Evolutionary conservation across 495 filamentous ascomycete genomes (phyloP), one percentile per base, ranked within the genome.

Genomic region (Bathelium albidoporum): DNA sequence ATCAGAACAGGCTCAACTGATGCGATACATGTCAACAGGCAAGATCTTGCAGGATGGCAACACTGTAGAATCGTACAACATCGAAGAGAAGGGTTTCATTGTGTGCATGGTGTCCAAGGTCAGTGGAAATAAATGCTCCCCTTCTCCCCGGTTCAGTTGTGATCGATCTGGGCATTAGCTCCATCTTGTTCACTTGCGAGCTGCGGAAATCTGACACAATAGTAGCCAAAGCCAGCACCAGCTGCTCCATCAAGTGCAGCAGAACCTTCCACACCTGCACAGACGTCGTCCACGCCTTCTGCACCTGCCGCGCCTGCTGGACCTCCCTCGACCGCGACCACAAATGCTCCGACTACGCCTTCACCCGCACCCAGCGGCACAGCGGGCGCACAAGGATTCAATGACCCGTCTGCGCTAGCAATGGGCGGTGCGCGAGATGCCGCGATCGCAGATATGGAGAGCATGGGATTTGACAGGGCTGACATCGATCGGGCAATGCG

Each of bases 61-160:
- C 70, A 93, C 93, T 18, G 87, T 97, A 67, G 91, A 91, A 73
- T 89, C 88, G 4, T 97, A 96, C 79, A 95, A 88, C 77, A 96
- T 98, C 64, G 93, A 98, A 77, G 94, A 97, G 82, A 98, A 97
- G 82, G 94, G 94, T 28, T 97, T 96, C 74, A 87, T 98, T 69
- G 95, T 98, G 49, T 98, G 94, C 76, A 94, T 98, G 83, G 84
- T 94, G 52, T 87, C 86, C 64, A 97, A 97, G 89, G 93, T 96
- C 82, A 53, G 76, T 68, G 29, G 16, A 55, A 16, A 28, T 55
- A 5, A 9, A n/a, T 20, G 9, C 5, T 20, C 18, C 20, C 24
- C 24, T 9, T 55, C 43, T 3, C 20, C 43, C 29, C 11, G 9
- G 9, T 11, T 55, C 24, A 29, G 24, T 3, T 29, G 22, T 5